Evolutionary conservation across 2,329 filamentous ascomycete species (phyloP).

Genomic region (Blastomyces percursus): DNA sequence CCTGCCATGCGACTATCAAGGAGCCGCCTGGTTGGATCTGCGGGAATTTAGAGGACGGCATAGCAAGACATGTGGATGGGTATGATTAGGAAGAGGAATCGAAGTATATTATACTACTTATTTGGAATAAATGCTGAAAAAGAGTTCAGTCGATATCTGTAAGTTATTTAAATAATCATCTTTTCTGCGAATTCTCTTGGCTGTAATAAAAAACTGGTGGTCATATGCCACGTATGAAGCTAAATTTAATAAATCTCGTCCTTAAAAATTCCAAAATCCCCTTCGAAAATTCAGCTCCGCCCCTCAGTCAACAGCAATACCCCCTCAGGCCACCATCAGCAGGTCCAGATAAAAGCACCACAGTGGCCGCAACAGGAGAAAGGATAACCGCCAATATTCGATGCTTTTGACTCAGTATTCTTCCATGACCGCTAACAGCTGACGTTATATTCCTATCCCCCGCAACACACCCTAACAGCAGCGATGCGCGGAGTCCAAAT

Average conservation of each 20-base stretch:
- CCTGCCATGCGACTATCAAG: slow-evolving; percentile 90
- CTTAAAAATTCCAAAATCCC: neutral
- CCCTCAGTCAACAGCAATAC: neutral
- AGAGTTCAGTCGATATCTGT: neutral
- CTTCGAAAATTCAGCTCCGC: neutral
- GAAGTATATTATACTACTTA: neutral
- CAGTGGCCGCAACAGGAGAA: neutral
- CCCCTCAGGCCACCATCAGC: neutral
- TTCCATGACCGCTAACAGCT: neutral
- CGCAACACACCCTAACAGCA: neutral
- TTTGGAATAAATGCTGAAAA: neutral
- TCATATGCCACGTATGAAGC: neutral
- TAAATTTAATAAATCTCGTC: neutral
- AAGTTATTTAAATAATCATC: neutral
- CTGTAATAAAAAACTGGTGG: neutral
- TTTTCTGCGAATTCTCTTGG: neutral
- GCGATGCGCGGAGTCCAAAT: slow-evolving; percentile 56
- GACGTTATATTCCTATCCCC: neutral
- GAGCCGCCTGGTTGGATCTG: slow-evolving; percentile 82
- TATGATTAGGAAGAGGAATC: neutral
- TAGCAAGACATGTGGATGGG: slow-evolving; percentile 3
- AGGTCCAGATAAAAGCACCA: neutral
- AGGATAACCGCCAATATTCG: neutral
- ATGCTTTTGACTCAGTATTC: neutral
- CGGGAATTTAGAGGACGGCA: slow-evolving; percentile 47